phyloP scores from a whole-genome alignment of 371 early-diverging fungal genomes.

The Mortierella sp. region DNA sequence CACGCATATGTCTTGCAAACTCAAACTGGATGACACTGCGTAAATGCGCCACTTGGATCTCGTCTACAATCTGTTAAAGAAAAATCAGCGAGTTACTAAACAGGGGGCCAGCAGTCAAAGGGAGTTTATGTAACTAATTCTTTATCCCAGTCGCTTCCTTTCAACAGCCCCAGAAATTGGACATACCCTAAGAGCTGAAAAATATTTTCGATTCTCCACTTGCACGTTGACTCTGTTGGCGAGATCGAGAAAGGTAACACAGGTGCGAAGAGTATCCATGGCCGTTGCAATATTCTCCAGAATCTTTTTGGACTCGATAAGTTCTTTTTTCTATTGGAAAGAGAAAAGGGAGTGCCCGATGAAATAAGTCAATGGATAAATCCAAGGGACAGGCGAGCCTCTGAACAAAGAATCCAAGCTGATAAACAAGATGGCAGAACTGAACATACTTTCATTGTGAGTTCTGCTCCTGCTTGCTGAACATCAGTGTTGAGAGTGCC shows the following conservation, averaged over 20 bases:
- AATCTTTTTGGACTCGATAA: constrained; percentile 84
- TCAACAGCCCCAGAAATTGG: neutral
- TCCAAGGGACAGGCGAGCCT: neutral
- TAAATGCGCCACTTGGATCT: constrained; percentile 77
- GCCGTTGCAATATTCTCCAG: constrained; percentile 91
- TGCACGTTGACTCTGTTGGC: constrained; percentile 85
- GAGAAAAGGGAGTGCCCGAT: neutral
- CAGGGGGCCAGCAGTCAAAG: neutral
- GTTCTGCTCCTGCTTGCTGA: constrained; percentile 81
- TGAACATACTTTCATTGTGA: constrained; percentile 77
- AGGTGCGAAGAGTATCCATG: constrained; percentile 83
- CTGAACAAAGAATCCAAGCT: neutral
- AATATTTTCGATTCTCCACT: constrained; percentile 87
- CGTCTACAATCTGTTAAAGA: constrained; percentile 75
- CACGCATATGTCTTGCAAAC: constrained; percentile 84
- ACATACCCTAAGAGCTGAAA: constrained; percentile 85
- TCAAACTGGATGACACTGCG: constrained; percentile 74
- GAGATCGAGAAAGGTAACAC: constrained; percentile 89
- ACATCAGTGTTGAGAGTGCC: constrained; percentile 85
- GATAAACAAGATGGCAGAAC: no score
- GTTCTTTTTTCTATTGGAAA: constrained; percentile 84
- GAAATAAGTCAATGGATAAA: neutral
- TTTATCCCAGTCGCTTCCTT: neutral
- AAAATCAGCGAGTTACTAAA: neutral
- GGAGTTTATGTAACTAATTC: no score